phyloP scores from a whole-genome alignment of 805 yeast genomes.

The Alloascoidea africana region DNA sequence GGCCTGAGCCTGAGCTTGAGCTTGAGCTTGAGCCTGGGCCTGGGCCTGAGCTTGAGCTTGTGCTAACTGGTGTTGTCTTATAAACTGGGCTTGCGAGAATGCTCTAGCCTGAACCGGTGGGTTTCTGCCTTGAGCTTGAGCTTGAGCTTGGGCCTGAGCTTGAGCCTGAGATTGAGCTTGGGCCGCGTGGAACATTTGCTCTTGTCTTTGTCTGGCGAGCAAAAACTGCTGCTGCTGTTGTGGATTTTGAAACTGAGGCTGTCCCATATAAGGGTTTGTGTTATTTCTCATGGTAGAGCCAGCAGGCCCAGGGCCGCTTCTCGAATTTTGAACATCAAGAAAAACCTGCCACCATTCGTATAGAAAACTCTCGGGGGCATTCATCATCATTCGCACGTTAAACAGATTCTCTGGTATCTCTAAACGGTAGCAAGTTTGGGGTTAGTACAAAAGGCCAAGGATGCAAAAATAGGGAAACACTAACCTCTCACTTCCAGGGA shows the following conservation, averaged over 20 bases:
- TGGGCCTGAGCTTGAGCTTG: conserved; percentile 14
- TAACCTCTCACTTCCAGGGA: too few species aligned
- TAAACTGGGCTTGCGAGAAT: conserved; percentile 12
- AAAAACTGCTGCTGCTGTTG: too few species aligned
- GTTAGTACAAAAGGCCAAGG: too few species aligned
- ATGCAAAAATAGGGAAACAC: too few species aligned
- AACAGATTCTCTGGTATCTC: too few species aligned
- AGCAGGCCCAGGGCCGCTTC: too few species aligned
- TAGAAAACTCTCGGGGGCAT: conserved; percentile 76
- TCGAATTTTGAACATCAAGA: conserved; percentile 85
- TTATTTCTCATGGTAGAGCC: too few species aligned
- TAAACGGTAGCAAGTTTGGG: too few species aligned
- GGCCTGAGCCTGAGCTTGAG: conserved; percentile 9
- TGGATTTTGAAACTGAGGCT: too few species aligned
- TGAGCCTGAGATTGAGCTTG: too few species aligned
- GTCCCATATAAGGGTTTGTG: too few species aligned
- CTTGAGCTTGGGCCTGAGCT: conserved; percentile 20
- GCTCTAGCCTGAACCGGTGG: conserved; percentile 6
- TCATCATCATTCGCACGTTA: too few species aligned
- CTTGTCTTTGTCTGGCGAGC: conserved; percentile 30
- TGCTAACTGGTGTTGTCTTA: conserved; percentile 7
- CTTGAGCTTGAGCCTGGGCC: conserved; percentile 15
- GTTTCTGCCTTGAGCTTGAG: conserved; percentile 12
- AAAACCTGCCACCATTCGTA: conserved; percentile 95
- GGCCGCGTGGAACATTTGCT: conserved; percentile 21